Percentiles rank a stretch among this genome's conserved stretches.
phyloP scores from a whole-genome alignment of 129 eudicot genomes.

The Apium graveolens region DNA sequence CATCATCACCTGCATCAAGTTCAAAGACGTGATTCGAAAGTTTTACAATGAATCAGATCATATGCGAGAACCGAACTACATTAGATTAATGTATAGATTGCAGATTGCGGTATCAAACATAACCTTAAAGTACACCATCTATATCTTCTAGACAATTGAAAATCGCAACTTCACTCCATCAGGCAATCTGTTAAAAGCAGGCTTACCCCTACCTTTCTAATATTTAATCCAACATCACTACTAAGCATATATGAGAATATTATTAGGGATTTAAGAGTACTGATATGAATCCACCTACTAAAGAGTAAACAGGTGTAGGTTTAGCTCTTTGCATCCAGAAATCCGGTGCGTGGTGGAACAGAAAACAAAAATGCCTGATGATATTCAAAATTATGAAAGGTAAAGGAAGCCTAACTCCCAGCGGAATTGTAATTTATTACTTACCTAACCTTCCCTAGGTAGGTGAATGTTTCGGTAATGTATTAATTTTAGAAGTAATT shows the following conservation, averaged over 20 bases:
- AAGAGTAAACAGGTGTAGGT: background rate
- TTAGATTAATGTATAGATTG: background rate
- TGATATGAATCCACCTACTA: background rate
- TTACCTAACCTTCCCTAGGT: background rate
- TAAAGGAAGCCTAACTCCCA: background rate
- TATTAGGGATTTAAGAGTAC: background rate
- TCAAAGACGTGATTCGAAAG: background rate
- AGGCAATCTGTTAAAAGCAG: background rate
- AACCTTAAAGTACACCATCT: background rate
- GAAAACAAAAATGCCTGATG: background rate
- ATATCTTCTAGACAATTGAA: background rate
- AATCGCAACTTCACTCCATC: background rate
- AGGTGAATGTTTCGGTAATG: background rate
- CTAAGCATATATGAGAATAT: background rate
- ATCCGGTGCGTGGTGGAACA: background rate
- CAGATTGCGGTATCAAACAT: background rate
- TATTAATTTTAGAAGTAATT: background rate
- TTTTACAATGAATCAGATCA: background rate
- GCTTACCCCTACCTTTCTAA: background rate
- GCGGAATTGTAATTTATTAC: background rate
- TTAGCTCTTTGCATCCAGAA: background rate
- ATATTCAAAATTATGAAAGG: background rate
- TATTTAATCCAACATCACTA: background rate
- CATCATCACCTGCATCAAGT: constrained; percentile 69
- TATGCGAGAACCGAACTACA: background rate